Evolutionary conservation across 106 monocot genomes (phyloP), one percentile per base, ranked within the genome.

Genomic region (Amphibolis antarctica): DNA sequence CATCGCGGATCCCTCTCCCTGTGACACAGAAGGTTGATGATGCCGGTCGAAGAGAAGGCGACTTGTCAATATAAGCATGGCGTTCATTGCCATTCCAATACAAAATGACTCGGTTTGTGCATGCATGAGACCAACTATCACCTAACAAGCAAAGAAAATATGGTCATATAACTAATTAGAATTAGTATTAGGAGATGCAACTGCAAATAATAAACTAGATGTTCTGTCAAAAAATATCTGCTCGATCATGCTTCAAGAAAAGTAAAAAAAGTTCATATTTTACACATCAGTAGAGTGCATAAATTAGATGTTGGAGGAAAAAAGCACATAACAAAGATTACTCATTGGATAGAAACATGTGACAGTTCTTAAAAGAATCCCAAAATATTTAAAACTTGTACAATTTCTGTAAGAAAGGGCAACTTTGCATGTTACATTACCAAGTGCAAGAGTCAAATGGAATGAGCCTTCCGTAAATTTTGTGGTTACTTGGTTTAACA

Each of bases 41-140:
- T 12, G 86, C 86, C 27, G 80, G 64, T 1, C 63, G 86, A 30
- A 98, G 84, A 63, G 83, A 90, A 28, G 98, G 98, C 2, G 98
- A 98, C 74, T 98, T 98, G 28, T 98, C 86, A 29, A 98, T 62
- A 25, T 78, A 75, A 19, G 90, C 98, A 73, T 68, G 59, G 0
- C 98, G 75, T 36, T 90, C 98, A 45, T 88, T 73, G 12, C 80
- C 82, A 57, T 91, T 79, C 98, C 91, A 98, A 57, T 91, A 85
- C 28, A 98, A 27, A 64, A 98, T 88, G 1, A 98, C 20, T 15
- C 96, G 81, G 69, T 87, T 98, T 43, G 96, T 98, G 75, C 87
- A 87, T 26, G 90, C 72, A 69, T 98, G 96, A 12, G 90, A 87
- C 96, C 96, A 98, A 58, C 82, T 91, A 62, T 91, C 96, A 47